Conservation (phyloP, 345 rosid species). For the Bruguiera sexangula region DNA sequence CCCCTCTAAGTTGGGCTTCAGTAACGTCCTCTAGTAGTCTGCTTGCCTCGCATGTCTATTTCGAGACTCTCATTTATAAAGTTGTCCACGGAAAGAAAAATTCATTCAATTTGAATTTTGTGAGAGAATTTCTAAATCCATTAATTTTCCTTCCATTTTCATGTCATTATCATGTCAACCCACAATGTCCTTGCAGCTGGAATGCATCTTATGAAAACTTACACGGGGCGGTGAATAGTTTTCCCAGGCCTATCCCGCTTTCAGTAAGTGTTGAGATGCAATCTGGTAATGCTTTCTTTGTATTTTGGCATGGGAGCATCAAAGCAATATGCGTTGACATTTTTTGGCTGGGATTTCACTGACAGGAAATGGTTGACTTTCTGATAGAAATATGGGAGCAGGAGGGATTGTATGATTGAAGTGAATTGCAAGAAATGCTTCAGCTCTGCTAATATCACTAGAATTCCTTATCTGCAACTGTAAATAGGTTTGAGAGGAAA, state of each 20-base stretch:
- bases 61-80: background rate
- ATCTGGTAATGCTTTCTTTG: background rate
- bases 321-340: background rate
- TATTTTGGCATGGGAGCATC: background rate
- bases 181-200: constrained; percentile 38
- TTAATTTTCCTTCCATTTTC: background rate
- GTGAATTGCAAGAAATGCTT: background rate
- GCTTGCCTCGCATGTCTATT: background rate
- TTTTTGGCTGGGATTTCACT: constrained; percentile 5
- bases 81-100: background rate
- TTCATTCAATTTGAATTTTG: background rate
- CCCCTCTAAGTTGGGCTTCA: background rate
- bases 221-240: constrained; percentile 55
- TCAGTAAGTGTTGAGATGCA: constrained; percentile 42
- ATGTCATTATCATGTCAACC: background rate
- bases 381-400: constrained; percentile 31
- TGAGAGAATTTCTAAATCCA: background rate
- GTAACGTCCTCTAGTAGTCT: background rate
- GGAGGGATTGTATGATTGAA: constrained; percentile 31
- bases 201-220: constrained; percentile 63
- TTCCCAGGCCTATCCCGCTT: constrained; percentile 63
- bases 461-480: constrained; percentile 5
- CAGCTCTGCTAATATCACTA: background rate
- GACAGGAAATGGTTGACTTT: constrained; percentile 31
- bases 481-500: constrained; percentile 11